These are phyloP conservation scores for Fusarium denticulatum DNA, from an alignment of 2,329 filamentous ascomycete genomes.

Conservation along the genomic window DNA sequence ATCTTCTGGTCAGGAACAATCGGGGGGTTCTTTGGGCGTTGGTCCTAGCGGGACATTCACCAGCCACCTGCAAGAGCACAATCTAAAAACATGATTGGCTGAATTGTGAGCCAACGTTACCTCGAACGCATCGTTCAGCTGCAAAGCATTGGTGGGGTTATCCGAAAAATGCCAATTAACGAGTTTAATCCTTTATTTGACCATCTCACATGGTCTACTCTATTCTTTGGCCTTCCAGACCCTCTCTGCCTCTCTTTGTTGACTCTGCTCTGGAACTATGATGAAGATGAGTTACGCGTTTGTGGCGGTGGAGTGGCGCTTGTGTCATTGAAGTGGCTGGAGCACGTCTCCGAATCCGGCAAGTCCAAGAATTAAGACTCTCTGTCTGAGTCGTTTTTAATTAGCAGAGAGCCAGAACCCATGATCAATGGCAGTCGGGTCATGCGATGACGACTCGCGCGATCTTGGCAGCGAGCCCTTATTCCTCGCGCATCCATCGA, in stretches of 20 bases:
- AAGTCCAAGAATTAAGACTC: not conserved
- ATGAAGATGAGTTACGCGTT: slow-evolving; percentile 24
- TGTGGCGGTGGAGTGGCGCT: slow-evolving; percentile 36
- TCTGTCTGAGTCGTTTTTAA: not conserved
- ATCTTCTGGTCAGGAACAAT: slow-evolving; percentile 22
- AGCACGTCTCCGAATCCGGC: slow-evolving; percentile 20
- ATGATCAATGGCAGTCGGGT: slow-evolving; percentile 17
- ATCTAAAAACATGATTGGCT: slow-evolving; percentile 15
- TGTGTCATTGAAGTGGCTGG: slow-evolving; percentile 23
- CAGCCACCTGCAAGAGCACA: slow-evolving; percentile 18
- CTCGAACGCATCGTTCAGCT: slow-evolving; percentile 4
- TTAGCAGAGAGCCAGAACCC: slow-evolving; percentile 2
- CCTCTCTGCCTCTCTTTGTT: not conserved
- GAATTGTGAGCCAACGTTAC: not conserved
- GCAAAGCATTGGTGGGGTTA: not conserved
- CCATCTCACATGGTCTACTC: not conserved
- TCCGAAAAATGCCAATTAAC: not conserved
- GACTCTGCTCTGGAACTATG: not conserved
- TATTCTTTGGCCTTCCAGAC: not conserved
- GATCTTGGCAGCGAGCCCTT: slow-evolving; percentile 5
- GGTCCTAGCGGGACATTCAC: slow-evolving; percentile 17
- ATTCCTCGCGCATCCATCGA: not conserved
- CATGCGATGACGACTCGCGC: slow-evolving; percentile 24
- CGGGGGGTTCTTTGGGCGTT: slow-evolving; percentile 20
- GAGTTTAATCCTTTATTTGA: not conserved